phyloP scores from a whole-genome alignment of 1,284 basidiomycete genomes.

The Neonothopanus nambi region DNA sequence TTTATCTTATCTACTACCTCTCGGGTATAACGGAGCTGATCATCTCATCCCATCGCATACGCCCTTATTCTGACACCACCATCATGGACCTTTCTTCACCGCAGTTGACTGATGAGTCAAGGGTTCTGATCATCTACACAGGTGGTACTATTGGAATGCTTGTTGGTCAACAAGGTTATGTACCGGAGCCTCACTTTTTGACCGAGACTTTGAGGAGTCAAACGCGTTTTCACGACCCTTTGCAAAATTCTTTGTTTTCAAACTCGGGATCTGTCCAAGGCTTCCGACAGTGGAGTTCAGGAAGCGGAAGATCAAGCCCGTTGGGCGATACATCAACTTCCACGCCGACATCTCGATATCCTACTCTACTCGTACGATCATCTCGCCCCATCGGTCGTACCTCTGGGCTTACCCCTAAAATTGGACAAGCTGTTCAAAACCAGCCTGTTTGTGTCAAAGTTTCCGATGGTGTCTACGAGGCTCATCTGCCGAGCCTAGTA shows the following conservation, averaged over 20 bases:
- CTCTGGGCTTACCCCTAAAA: conserved; percentile 35
- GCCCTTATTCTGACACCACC: background rate
- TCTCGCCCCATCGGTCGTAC: conserved; percentile 65
- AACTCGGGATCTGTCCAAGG: conserved; percentile 71
- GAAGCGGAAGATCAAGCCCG: conserved; percentile 55
- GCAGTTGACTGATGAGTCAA: conserved; percentile 64
- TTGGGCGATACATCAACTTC: conserved; percentile 22
- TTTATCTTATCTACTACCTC: conserved; percentile 3
- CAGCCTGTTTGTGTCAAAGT: conserved; percentile 46
- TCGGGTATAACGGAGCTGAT: conserved; percentile 11
- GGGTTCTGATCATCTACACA: conserved; percentile 80
- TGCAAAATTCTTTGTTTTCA: conserved; percentile 79
- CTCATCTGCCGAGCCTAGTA: conserved; percentile 69
- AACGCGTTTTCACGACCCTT: conserved; percentile 82
- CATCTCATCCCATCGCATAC: background rate
- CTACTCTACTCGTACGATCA: conserved; percentile 68
- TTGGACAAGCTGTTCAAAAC: conserved; percentile 18
- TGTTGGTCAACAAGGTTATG: conserved; percentile 76
- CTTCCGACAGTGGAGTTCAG: conserved; percentile 67
- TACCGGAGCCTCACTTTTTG: conserved; percentile 86
- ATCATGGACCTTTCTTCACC: conserved; percentile 8
- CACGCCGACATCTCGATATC: conserved; percentile 32
- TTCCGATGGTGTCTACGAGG: conserved; percentile 65
- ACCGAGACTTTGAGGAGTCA: conserved; percentile 81
- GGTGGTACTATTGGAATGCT: conserved; percentile 91